These are phyloP conservation scores for Leishmania tarentolae DNA, from an alignment of 208 protist species.

Conservation along the genomic window DNA sequence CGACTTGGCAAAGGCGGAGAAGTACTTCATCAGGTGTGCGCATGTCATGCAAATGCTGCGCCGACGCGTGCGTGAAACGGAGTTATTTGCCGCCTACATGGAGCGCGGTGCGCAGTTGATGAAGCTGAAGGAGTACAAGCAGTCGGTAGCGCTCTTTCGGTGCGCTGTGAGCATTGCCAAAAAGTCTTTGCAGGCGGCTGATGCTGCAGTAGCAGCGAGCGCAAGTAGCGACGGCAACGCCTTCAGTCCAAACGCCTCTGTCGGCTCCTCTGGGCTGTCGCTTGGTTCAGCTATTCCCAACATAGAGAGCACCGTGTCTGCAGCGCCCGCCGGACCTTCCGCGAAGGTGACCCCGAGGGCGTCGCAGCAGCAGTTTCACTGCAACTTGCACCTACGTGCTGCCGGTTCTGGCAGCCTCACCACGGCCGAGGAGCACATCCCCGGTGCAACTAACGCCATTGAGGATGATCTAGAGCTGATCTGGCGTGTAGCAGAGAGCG, in stretches of 20 bases:
- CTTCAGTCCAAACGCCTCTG: neutral
- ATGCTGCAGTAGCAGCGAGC: constrained; percentile 12
- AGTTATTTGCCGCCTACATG: constrained; percentile 72
- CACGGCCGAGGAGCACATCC: constrained; percentile 57
- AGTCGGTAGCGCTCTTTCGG: constrained; percentile 52
- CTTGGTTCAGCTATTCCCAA: constrained; percentile 15
- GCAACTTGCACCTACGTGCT: constrained; percentile 51
- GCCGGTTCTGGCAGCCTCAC: constrained; percentile 57
- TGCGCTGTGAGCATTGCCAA: constrained; percentile 66
- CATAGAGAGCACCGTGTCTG: constrained; percentile 8
- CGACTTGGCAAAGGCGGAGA: constrained; percentile 44
- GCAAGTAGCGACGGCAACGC: neutral
- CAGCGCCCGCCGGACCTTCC: neutral
- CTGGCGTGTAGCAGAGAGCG: constrained; percentile 75
- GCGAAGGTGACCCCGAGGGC: constrained; percentile 7
- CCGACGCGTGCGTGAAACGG: constrained; percentile 35
- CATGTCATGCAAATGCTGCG: constrained; percentile 51
- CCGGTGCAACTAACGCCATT: constrained; percentile 15
- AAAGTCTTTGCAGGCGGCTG: constrained; percentile 32
- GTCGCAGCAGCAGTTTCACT: constrained; percentile 26
- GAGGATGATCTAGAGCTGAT: constrained; percentile 58
- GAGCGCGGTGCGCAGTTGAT: constrained; percentile 80
- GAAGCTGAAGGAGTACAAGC: constrained; percentile 51
- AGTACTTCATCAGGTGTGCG: constrained; percentile 76
- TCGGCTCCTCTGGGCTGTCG: neutral